Conservation (phyloP, 371 early-diverging fungal genomes). For the Dinochytrium kinnereticum region DNA sequence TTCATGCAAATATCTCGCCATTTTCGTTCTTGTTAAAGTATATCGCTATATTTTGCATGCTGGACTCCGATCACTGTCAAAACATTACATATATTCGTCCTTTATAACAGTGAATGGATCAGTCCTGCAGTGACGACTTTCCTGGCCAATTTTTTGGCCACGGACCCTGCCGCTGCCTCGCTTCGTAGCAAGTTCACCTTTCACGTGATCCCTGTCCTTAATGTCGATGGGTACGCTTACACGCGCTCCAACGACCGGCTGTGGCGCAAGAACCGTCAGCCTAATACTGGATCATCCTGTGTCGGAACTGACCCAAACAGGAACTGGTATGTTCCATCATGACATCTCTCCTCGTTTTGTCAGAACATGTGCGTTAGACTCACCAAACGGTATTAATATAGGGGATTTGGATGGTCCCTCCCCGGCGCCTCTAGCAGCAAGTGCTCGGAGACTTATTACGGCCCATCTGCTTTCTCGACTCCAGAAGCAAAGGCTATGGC, state of each 20-base stretch:
- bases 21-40: no score
- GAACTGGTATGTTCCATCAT: slow-evolving; percentile 25
- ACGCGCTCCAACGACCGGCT: slow-evolving; percentile 29
- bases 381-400: no score
- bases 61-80: neutral
- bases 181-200: slow-evolving; percentile 29
- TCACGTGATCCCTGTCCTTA: slow-evolving; percentile 35
- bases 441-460: slow-evolving; percentile 32
- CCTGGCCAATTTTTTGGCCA: slow-evolving; percentile 9
- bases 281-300: slow-evolving; percentile 28
- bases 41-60: no score
- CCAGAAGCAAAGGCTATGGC: no score
- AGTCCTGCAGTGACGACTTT: slow-evolving; percentile 31
- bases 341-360: no score
- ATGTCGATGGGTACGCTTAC: slow-evolving; percentile 40
- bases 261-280: slow-evolving; percentile 38
- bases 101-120: slow-evolving; percentile 39
- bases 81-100: neutral
- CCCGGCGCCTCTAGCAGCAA: slow-evolving; percentile 11
- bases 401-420: slow-evolving; percentile 20
- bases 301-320: slow-evolving; percentile 39
- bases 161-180: slow-evolving; percentile 18
- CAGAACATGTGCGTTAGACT: no score
- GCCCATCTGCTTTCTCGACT: no score
- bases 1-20: no score